Conservation (phyloP, 306 rosid genomes). For the Vigna radiata region DNA sequence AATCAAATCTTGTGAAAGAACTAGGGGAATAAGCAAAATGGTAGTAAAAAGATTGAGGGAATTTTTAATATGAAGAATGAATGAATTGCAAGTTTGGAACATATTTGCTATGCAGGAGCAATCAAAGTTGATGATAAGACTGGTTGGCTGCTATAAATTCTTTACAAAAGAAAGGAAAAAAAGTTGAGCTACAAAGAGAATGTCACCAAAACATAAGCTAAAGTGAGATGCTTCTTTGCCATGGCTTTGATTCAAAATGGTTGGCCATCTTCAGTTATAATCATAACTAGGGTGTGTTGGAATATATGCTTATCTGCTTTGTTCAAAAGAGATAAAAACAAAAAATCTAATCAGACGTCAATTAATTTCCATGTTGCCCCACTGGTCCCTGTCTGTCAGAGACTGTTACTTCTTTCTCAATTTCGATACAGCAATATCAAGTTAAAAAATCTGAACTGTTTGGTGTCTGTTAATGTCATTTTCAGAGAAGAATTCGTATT, state of each 20-base stretch:
- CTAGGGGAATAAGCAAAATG: not conserved
- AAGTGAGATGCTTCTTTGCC: slow-evolving; percentile 62
- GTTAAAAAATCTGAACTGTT: not conserved
- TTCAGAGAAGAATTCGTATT: too few relatives aligned
- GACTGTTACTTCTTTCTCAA: not conserved
- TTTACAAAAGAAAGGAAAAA: slow-evolving; percentile 52
- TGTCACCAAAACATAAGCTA: slow-evolving; percentile 68
- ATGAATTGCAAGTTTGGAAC: slow-evolving; percentile 36
- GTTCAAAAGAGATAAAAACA: slow-evolving; percentile 31
- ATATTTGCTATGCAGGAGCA: slow-evolving; percentile 39
- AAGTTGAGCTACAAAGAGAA: slow-evolving; percentile 71
- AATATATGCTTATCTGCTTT: slow-evolving; percentile 65
- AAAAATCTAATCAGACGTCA: slow-evolving; percentile 21
- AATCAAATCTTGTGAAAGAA: not conserved
- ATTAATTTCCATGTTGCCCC: slow-evolving; percentile 13
- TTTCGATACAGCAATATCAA: not conserved
- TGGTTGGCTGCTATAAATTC: slow-evolving; percentile 47
- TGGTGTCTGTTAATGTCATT: not conserved
- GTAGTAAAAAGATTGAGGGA: not conserved
- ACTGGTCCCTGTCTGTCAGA: slow-evolving; percentile 5
- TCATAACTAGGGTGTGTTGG: slow-evolving; percentile 51
- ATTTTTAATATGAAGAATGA: slow-evolving; percentile 35
- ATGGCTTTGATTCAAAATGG: slow-evolving; percentile 49
- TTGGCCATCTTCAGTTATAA: slow-evolving; percentile 52
- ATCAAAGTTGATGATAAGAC: slow-evolving; percentile 34